These are phyloP conservation scores for Choanephora cucurbitarum DNA, from an alignment of 371 early-diverging fungal species.

Conservation along the genomic window DNA sequence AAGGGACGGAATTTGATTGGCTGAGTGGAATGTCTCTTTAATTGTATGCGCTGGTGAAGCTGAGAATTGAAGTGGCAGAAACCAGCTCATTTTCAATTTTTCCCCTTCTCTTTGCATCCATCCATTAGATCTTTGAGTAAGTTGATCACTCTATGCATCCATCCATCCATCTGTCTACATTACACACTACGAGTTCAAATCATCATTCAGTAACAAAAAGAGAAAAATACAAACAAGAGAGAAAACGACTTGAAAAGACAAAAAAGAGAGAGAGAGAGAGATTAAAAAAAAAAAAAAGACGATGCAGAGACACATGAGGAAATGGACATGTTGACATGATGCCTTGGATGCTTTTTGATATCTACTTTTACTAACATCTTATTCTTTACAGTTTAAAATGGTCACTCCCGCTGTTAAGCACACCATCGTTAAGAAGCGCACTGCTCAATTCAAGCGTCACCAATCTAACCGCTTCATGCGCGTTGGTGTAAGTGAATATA, in stretches of 20 bases:
- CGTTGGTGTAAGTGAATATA: slow-evolving; percentile 85
- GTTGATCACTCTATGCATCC: slow-evolving; percentile 13
- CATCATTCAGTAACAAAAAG: no score
- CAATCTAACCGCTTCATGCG: slow-evolving; percentile 98
- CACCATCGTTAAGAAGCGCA: slow-evolving; percentile 98
- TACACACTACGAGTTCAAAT: no score
- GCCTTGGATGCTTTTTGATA: no score
- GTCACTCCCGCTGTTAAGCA: slow-evolving; percentile 90
- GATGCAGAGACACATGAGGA: not conserved
- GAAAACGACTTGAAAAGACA: no score
- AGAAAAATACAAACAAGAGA: no score
- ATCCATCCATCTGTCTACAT: slow-evolving; percentile 5
- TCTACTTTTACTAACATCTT: no score
- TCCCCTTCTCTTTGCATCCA: slow-evolving; percentile 40
- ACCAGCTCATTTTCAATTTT: slow-evolving; percentile 7
- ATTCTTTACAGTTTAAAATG: slow-evolving; percentile 59
- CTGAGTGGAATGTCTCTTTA: no score
- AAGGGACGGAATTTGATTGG: no score
- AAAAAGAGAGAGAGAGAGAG: not conserved
- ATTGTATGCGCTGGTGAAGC: not conserved
- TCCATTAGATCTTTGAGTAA: slow-evolving; percentile 37
- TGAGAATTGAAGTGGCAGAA: slow-evolving; percentile 1
- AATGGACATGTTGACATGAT: not conserved
- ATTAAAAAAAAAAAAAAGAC: slow-evolving; percentile 7
- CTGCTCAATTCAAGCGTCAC: slow-evolving; percentile 96